A percentile compares a stretch with the other conserved stretches of the same genome.
Conservation (phyloP, 129 eudicot genomes). For the Cynara cardunculus region DNA sequence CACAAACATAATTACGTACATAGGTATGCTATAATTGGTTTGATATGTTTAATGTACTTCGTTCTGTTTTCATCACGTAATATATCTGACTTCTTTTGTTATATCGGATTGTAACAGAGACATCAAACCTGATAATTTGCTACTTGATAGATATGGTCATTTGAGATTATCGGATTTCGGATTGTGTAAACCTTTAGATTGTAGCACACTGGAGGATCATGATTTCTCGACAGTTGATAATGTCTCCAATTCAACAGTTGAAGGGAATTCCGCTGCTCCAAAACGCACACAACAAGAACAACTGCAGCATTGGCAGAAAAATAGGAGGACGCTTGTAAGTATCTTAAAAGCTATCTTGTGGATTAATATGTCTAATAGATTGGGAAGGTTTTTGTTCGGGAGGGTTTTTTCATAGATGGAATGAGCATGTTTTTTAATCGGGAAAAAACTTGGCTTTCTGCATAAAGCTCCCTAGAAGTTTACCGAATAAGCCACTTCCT, state of each 20-base stretch:
- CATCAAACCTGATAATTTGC: conserved; percentile 88
- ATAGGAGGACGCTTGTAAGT: conserved; percentile 87
- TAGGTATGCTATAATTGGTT: conserved; percentile 33
- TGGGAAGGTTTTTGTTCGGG: too few species aligned
- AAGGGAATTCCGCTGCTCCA: conserved; percentile 50
- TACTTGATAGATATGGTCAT: conserved; percentile 90
- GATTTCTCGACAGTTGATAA: conserved; percentile 53
- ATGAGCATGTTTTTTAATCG: too few species aligned
- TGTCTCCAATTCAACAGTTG: conserved; percentile 38
- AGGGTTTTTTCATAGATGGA: too few species aligned
- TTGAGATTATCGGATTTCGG: conserved; percentile 85
- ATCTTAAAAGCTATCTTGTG: not conserved
- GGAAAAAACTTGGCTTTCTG: too few species aligned
- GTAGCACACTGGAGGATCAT: conserved; percentile 72
- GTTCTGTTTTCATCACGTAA: not conserved
- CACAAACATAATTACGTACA: conserved; percentile 86
- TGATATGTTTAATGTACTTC: not conserved
- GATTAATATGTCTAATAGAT: too few species aligned
- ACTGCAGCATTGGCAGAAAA: conserved; percentile 93
- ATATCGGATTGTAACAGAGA: conserved; percentile 55
- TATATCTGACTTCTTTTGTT: conserved; percentile 8
- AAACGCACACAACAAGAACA: conserved; percentile 87
- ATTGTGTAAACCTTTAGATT: conserved; percentile 83
- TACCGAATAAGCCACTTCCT: too few species aligned
- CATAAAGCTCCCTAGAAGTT: too few species aligned